Evolutionary conservation across 768 basidiomycete genomes (phyloP).

Genomic region (Naematelia aurantialba): DNA sequence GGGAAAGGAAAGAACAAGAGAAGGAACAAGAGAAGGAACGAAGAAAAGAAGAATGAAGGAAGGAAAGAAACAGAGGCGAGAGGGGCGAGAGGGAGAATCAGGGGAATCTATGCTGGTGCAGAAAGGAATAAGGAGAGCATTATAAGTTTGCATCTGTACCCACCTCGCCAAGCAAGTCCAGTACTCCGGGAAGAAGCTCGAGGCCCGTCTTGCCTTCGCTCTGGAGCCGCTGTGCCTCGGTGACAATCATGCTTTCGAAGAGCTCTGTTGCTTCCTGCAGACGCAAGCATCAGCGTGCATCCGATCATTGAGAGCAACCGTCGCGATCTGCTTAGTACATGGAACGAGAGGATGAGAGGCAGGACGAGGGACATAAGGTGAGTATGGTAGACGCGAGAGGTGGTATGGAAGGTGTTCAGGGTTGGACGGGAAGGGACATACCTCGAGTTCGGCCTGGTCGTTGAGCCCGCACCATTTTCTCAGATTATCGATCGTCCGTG

Average conservation of each 20-base stretch:
- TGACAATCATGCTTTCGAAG: conserved; percentile 68
- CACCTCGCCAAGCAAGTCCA: conserved; percentile 60
- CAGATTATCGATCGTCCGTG: conserved; percentile 70
- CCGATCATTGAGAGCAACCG: too few species aligned
- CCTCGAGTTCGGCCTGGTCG: conserved; percentile 60
- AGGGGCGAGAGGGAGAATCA: too few species aligned
- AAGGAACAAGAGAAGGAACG: too few species aligned
- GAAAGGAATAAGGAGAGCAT: conserved; percentile 34
- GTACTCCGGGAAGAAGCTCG: conserved; percentile 63
- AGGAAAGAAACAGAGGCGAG: too few species aligned
- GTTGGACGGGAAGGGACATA: conserved; percentile 47
- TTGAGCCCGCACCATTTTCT: conserved; percentile 64
- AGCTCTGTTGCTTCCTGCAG: conserved; percentile 19
- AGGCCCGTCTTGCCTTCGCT: conserved; percentile 56
- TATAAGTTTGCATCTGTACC: conserved; percentile 3
- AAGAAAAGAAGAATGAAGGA: too few species aligned
- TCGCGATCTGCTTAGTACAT: too few species aligned
- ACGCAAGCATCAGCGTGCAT: too few species aligned
- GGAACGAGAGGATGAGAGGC: neutral
- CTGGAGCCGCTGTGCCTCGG: conserved; percentile 53
- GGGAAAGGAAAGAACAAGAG: conserved; percentile 2
- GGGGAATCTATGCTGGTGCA: too few species aligned
- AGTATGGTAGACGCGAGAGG: neutral
- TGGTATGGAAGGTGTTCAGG: neutral
- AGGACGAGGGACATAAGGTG: neutral